phyloP scores from a whole-genome alignment of 2,329 filamentous ascomycete genomes.

The Aspergillus pseudonomiae region DNA sequence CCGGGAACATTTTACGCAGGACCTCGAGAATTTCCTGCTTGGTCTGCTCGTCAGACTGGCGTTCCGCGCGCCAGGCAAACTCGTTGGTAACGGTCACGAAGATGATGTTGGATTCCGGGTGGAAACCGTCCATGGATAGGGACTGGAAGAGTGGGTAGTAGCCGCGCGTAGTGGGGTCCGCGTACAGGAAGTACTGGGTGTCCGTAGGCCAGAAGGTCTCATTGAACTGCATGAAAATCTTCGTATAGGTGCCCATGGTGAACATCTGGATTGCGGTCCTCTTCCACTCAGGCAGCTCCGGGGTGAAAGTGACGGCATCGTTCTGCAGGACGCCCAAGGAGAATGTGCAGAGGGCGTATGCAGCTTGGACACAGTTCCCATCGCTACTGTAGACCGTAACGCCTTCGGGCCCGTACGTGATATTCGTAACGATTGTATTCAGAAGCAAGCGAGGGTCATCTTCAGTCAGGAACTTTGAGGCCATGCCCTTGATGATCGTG shows the following conservation, averaged over 20 bases:
- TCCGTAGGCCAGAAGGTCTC: conserved; percentile 66
- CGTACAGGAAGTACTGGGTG: conserved; percentile 59
- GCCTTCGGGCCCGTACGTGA: conserved; percentile 56
- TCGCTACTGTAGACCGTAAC: conserved; percentile 59
- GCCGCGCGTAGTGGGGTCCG: conserved; percentile 51
- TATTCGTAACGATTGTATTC: conserved; percentile 59
- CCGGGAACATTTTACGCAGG: conserved; percentile 64
- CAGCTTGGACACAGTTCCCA: conserved; percentile 60
- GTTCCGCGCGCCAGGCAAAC: conserved; percentile 61
- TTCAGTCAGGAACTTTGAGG: conserved; percentile 57
- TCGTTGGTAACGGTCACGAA: conserved; percentile 65
- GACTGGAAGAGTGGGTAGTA: conserved; percentile 68
- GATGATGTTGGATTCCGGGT: conserved; percentile 64
- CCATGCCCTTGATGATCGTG: conserved; percentile 59
- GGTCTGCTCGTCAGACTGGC: conserved; percentile 61
- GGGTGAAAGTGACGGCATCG: conserved; percentile 60
- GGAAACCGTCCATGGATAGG: conserved; percentile 59
- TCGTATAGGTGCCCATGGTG: conserved; percentile 72
- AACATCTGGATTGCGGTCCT: conserved; percentile 64
- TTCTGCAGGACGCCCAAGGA: conserved; percentile 69
- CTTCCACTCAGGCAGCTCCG: conserved; percentile 66
- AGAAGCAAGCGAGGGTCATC: conserved; percentile 63
- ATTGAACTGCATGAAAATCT: conserved; percentile 71
- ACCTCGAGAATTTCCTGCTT: conserved; percentile 60
- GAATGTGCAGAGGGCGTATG: conserved; percentile 68